Percentiles rank a stretch among this genome's conserved stretches.
phyloP scores from a whole-genome alignment of 2,329 filamentous ascomycete species.

The Periconia sp. region DNA sequence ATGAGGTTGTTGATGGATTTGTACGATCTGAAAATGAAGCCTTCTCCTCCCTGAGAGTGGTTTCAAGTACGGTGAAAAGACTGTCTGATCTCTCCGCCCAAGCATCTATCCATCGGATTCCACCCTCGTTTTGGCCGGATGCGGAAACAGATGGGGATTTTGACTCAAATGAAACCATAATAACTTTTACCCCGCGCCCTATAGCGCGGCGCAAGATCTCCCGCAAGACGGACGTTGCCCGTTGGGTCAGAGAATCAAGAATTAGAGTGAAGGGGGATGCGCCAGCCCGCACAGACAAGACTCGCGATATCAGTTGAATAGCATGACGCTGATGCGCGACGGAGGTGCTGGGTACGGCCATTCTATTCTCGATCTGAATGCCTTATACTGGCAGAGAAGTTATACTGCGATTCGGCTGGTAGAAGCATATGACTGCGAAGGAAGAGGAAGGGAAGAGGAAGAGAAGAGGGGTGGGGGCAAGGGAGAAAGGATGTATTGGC shows the following conservation, averaged over 20 bases:
- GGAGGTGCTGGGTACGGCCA: conserved; percentile 21
- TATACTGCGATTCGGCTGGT: no score
- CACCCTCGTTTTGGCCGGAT: conserved; percentile 57
- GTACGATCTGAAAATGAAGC: neutral
- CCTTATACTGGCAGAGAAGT: neutral
- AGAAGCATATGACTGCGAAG: no score
- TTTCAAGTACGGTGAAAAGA: conserved; percentile 31
- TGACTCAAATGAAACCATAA: conserved; percentile 79
- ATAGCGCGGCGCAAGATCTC: conserved; percentile 74
- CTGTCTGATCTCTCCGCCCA: conserved; percentile 63
- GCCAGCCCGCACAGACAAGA: conserved; percentile 75
- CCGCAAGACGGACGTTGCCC: conserved; percentile 66
- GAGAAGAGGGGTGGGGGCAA: no score
- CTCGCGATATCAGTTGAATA: conserved; percentile 77
- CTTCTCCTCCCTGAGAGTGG: conserved; percentile 21
- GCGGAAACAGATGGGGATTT: conserved; percentile 8
- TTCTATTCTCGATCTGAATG: neutral
- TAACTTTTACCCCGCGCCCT: conserved; percentile 60
- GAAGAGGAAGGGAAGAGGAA: no score
- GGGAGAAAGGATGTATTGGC: no score
- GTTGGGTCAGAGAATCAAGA: conserved; percentile 83
- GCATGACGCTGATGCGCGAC: conserved; percentile 79
- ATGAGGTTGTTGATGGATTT: neutral
- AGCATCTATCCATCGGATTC: conserved; percentile 69
- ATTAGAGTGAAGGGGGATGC: conserved; percentile 85